phyloP scores from a whole-genome alignment of 1,284 basidiomycete species.

The Ustilago esculenta region DNA sequence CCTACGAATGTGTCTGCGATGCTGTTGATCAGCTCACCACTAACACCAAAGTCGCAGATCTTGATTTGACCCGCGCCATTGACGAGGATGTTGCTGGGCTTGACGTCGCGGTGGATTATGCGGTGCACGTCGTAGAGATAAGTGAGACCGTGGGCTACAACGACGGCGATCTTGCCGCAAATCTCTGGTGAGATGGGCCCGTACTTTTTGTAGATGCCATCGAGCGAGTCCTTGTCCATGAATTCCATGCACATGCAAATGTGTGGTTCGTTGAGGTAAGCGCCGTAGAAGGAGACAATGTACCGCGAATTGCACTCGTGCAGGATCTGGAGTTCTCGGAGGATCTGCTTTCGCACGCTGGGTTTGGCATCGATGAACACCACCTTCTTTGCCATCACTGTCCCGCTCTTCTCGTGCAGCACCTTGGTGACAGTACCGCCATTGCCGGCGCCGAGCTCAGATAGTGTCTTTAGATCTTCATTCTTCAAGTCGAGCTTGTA shows the following conservation, averaged over 20 bases:
- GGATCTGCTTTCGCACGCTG: constrained; percentile 94
- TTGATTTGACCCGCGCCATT: constrained; percentile 96
- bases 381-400: constrained; percentile 66
- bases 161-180: constrained; percentile 87
- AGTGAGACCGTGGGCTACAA: constrained; percentile 91
- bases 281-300: constrained; percentile 96
- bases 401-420: constrained; percentile 60
- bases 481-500: constrained; percentile 68
- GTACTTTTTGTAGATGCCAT: constrained; percentile 91
- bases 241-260: constrained; percentile 99
- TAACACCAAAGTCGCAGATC: constrained; percentile 98
- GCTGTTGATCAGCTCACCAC: constrained; percentile 96
- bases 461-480: constrained; percentile 73
- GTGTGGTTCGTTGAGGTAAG: constrained; percentile 93
- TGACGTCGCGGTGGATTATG: constrained; percentile 99
- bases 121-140: constrained; percentile 99
- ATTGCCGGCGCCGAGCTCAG: constrained; percentile 94
- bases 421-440: constrained; percentile 94
- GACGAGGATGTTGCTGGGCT: constrained; percentile 95
- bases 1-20: constrained; percentile 99
- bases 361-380: constrained; percentile 98
- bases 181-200: constrained; percentile 89
- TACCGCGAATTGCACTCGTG: constrained; percentile 92
- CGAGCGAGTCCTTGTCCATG: constrained; percentile 81
- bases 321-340: constrained; percentile 97